Evolutionary conservation across 2,329 filamentous ascomycete species (phyloP).

Genomic region (Pseudogymnoascus sp.): DNA sequence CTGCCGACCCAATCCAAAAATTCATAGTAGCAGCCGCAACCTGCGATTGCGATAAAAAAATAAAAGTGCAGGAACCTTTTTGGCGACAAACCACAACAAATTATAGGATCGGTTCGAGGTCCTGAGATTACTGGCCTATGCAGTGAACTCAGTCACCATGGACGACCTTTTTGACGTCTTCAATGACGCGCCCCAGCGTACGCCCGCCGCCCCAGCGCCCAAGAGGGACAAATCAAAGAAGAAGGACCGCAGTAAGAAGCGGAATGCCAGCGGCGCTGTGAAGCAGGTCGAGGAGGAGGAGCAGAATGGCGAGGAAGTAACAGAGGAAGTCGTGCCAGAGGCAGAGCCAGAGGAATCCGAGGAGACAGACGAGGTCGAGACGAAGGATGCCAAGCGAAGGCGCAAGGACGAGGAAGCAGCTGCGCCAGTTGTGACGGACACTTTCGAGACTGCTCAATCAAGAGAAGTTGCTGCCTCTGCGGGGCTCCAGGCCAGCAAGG

Average conservation of each 20-base stretch:
- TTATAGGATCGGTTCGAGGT: constrained; percentile 8
- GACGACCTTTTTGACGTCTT: constrained; percentile 81
- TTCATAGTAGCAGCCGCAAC: constrained; percentile 9
- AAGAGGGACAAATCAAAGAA: constrained; percentile 39
- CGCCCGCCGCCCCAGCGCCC: constrained; percentile 27
- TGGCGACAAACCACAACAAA: not conserved
- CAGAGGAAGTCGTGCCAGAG: constrained; percentile 15
- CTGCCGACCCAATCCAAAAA: constrained; percentile 5
- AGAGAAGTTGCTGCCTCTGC: constrained; percentile 67
- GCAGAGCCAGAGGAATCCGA: constrained; percentile 26
- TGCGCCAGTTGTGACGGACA: constrained; percentile 79
- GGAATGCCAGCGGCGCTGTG: constrained; percentile 72
- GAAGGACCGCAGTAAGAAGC: constrained; percentile 68
- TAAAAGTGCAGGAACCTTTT: not conserved
- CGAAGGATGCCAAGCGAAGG: constrained; percentile 52
- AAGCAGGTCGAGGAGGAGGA: constrained; percentile 45
- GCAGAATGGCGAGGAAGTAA: constrained; percentile 58
- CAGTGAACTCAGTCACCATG: constrained; percentile 38
- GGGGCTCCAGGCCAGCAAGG: constrained; percentile 25
- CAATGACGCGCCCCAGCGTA: constrained; percentile 54
- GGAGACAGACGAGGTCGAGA: constrained; percentile 36
- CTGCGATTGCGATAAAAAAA: constrained; percentile 10
- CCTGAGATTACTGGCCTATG: constrained; percentile 7
- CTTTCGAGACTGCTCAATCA: constrained; percentile 90
- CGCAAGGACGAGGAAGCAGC: constrained; percentile 57